Evolutionary conservation across 495 filamentous ascomycete species (phyloP).

Genomic region (Parathielavia hyrcaniae): DNA sequence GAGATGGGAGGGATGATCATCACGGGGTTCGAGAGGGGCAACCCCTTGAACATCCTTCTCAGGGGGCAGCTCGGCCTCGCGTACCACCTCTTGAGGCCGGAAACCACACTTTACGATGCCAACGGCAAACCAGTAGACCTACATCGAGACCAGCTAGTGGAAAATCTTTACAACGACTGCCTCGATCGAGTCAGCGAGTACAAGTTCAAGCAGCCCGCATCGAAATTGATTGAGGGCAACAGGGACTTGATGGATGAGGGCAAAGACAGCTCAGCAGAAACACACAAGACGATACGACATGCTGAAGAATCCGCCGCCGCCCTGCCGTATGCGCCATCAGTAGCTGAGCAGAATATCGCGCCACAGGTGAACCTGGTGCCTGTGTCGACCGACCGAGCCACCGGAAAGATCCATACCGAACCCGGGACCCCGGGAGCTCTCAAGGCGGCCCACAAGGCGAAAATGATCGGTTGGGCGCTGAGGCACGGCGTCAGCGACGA

Average conservation of each 20-base stretch:
- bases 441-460: constrained; percentile 62
- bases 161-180: constrained; percentile 88
- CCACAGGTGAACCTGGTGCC: constrained; percentile 50
- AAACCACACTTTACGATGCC: constrained; percentile 83
- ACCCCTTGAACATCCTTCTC: constrained; percentile 84
- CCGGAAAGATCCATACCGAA: constrained; percentile 54
- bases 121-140: constrained; percentile 77
- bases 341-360: constrained; percentile 44
- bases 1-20: constrained; percentile 98
- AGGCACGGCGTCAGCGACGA: constrained; percentile 57
- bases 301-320: constrained; percentile 55
- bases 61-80: constrained; percentile 83
- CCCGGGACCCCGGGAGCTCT: constrained; percentile 52
- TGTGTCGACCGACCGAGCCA: constrained; percentile 52
- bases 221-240: constrained; percentile 75
- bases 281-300: constrained; percentile 63
- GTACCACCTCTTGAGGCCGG: constrained; percentile 76
- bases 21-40: constrained; percentile 91
- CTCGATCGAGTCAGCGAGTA: constrained; percentile 85
- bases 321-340: constrained; percentile 41
- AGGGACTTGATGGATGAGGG: constrained; percentile 76
- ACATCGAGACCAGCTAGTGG: constrained; percentile 71
- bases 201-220: constrained; percentile 64
- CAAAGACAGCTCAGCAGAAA: constrained; percentile 65
- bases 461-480: constrained; percentile 73